These are phyloP conservation scores for Talaromyces sp. DNA, from an alignment of 2,329 filamentous ascomycete genomes.

Conservation along the genomic window DNA sequence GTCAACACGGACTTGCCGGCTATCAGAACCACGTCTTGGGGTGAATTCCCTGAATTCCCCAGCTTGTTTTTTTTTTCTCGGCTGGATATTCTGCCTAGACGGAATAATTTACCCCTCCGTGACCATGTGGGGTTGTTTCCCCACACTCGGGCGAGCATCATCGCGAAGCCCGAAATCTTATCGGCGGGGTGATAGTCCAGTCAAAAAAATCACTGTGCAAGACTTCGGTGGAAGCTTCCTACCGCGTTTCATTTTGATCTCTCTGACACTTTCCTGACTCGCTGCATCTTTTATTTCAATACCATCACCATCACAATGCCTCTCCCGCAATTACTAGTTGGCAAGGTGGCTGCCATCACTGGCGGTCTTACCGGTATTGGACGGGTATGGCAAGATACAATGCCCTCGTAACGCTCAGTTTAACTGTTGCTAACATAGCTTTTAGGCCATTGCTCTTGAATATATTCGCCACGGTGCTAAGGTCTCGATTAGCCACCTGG, in stretches of 20 bases:
- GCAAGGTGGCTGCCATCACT: constrained; percentile 83
- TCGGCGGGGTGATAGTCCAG: constrained; percentile 13
- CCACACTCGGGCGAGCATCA: constrained; percentile 35
- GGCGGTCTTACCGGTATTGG: constrained; percentile 87
- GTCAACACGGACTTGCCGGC: too few species aligned
- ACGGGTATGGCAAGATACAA: constrained; percentile 48
- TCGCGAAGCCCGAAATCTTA: constrained; percentile 34
- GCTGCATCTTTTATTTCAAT: neutral
- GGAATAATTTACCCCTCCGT: neutral
- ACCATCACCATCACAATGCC: constrained; percentile 25
- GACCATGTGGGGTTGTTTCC: constrained; percentile 19
- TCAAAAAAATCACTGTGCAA: constrained; percentile 5
- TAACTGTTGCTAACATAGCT: neutral
- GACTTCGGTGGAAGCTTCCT: neutral
- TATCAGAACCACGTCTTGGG: too few species aligned
- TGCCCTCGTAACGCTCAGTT: neutral
- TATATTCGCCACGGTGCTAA: constrained; percentile 76
- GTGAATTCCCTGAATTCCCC: neutral
- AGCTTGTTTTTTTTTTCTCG: neutral
- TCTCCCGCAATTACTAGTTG: constrained; percentile 59
- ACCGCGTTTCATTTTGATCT: neutral
- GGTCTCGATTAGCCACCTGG: constrained; percentile 80
- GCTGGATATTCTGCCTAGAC: neutral
- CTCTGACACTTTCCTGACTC: too few species aligned
- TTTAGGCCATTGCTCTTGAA: constrained; percentile 72